Percentiles rank a stretch among this genome's conserved stretches.
Conservation (phyloP, 1,284 basidiomycete species). For the Baeospora myosura region DNA sequence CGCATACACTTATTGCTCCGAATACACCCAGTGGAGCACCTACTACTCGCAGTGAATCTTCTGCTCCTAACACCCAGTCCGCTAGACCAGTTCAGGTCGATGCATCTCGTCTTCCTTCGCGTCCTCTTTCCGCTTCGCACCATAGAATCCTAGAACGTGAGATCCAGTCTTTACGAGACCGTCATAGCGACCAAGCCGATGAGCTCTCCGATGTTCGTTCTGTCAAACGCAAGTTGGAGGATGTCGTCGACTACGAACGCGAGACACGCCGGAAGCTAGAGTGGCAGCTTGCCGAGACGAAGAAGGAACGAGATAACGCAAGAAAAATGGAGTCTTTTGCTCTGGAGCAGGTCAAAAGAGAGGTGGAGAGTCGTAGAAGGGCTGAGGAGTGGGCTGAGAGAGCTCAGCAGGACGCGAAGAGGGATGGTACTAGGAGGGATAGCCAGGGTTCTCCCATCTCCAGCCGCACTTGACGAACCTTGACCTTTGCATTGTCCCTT, state of each 20-base stretch:
- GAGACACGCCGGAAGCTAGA: slow-evolving; percentile 36
- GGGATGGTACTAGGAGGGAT: not conserved
- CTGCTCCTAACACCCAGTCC: not conserved
- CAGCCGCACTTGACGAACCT: too few species aligned
- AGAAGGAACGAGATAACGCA: slow-evolving; percentile 27
- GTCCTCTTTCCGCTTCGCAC: slow-evolving; percentile 1
- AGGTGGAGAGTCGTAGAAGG: slow-evolving; percentile 31
- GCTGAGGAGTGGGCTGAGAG: slow-evolving; percentile 28
- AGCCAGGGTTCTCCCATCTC: too few species aligned
- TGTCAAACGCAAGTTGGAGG: slow-evolving; percentile 43
- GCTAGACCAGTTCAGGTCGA: not conserved
- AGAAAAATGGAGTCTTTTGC: slow-evolving; percentile 30
- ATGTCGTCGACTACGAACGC: slow-evolving; percentile 34
- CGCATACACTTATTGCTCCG: slow-evolving; percentile 1
- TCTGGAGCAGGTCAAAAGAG: slow-evolving; percentile 31
- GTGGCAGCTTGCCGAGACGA: slow-evolving; percentile 27
- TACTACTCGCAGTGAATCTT: not conserved
- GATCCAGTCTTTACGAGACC: slow-evolving; percentile 32
- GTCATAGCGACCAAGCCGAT: slow-evolving; percentile 22
- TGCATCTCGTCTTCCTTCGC: not conserved
- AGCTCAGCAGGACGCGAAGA: slow-evolving; percentile 6
- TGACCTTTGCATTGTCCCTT: slow-evolving; percentile 2
- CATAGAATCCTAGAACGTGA: slow-evolving; percentile 30
- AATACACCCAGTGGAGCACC: slow-evolving; percentile 1
- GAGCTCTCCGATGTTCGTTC: slow-evolving; percentile 26